Base-by-base conservation (phyloP, 2,329 filamentous ascomycete genomes). In the Sporothrix brasiliensis region DNA sequence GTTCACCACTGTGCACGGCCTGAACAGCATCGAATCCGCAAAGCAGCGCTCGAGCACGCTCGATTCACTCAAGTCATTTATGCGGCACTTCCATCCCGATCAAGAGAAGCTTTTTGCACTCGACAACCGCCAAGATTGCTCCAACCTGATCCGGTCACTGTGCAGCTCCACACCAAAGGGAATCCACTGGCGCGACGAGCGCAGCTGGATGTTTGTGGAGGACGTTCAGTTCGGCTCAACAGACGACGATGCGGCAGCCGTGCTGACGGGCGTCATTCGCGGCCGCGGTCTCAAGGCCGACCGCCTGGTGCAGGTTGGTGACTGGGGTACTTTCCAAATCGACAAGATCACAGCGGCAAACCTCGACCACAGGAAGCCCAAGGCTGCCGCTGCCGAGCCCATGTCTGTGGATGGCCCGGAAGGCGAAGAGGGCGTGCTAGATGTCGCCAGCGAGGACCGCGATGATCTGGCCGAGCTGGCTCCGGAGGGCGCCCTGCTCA, bases 131-230 rank as follows among this genome's bases (percentile, higher is more conserved):
- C 93, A 97, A 78, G 95, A 99, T 79, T 94, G 92, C 78, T 88
- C 93, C 67, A 98, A 97, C 78, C 83, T 97, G 50, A 91, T 98
- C 80, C 88, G 96, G 68, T 94, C 93, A 39, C 83, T 99, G 19
- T 99, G 95, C 84, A 97, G 90, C 74, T 93, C 91, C 49, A 93
- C 91, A 56, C 94, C 95, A 13, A 98, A 97, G 82, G 95, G 95
- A 0, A 88, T 99, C n/a, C 85, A 90, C 73, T 99, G 95, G 95
- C 88, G 95, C 75, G 95, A 99, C 68, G 93, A 97, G 74, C 87
- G 95, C 75, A 97, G 93, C 76, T 99, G 95, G 92, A 92, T 99
- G 90, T 82, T 97, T 70, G 88, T 94, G 4, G 95, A 99, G 74
- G 87, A 94, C 39, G 84, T 97, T 68, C 82, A 87, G 75, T 97